These are phyloP conservation scores for Odontarrhena argentea DNA, from an alignment of 345 rosid species.

Conservation along the genomic window DNA sequence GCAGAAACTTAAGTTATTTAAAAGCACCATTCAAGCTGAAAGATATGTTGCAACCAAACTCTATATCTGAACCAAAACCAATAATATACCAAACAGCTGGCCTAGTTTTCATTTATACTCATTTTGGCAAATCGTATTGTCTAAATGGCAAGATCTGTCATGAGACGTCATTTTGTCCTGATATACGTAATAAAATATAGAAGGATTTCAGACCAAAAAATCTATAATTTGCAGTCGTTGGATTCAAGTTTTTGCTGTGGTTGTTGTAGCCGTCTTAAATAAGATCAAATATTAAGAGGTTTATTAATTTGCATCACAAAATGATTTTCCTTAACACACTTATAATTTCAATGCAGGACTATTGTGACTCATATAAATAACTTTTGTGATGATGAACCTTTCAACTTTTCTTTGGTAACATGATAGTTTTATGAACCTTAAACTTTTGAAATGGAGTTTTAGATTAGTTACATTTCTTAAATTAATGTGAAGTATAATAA, in stretches of 20 bases:
- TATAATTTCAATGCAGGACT: conserved; percentile 21
- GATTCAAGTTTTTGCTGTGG: background rate
- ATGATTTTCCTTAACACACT: conserved; percentile 19
- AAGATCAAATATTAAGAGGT: background rate
- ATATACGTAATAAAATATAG: background rate
- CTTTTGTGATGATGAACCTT: conserved; percentile 24
- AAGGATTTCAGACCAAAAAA: background rate
- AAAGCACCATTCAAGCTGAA: background rate
- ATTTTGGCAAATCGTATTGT: background rate
- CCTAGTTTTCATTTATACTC: background rate
- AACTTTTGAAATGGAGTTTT: conserved; percentile 5
- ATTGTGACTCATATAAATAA: conserved; percentile 17
- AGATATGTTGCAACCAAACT: background rate
- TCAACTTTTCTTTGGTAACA: conserved; percentile 2
- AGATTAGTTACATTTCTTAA: conserved; percentile 7
- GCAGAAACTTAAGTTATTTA: background rate
- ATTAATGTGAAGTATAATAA: conserved; percentile 23
- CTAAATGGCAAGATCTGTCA: background rate
- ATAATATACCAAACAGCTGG: conserved; percentile 10
- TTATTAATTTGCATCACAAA: background rate
- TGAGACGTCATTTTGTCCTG: background rate
- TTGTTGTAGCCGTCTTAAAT: background rate
- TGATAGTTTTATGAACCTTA: conserved; percentile 4
- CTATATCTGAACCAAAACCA: conserved; percentile 9
- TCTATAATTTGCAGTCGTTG: background rate